A percentile compares a stretch with the other conserved stretches of the same genome.
These are phyloP conservation scores for Hibiscus tridactylites DNA, from an alignment of 345 rosid genomes.

Conservation along the genomic window DNA sequence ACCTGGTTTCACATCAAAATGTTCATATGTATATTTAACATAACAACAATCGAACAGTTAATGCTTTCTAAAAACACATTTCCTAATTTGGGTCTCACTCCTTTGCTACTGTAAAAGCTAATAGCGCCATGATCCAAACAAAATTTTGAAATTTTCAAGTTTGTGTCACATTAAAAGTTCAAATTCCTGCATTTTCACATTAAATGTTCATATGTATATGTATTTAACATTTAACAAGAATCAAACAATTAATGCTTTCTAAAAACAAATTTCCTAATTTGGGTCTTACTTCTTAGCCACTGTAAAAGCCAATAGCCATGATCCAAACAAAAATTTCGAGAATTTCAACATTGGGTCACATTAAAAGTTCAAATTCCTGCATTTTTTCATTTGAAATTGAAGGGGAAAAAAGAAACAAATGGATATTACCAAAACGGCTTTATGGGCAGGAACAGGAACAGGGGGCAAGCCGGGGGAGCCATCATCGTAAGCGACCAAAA, in stretches of 20 bases:
- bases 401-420: background rate
- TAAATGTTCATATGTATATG: no score
- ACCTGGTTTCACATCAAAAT: constrained; percentile 30
- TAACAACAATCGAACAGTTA: background rate
- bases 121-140: background rate
- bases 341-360: constrained; percentile 13
- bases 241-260: background rate
- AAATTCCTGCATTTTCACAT: no score
- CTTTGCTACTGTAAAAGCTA: background rate
- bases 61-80: background rate
- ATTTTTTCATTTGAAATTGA: constrained; percentile 2
- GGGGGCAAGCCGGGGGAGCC: constrained; percentile 22
- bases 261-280: background rate
- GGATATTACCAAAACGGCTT: constrained; percentile 47
- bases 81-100: background rate
- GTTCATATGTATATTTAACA: no score
- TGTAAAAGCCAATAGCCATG: background rate
- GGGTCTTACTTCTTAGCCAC: background rate
- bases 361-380: no score
- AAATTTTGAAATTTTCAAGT: background rate
- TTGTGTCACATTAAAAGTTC: constrained; percentile 15
- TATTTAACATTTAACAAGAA: background rate
- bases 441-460: constrained; percentile 57
- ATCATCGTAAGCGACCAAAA: constrained; percentile 52
- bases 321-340: background rate